Evolutionary conservation across 768 basidiomycete species (phyloP).

Genomic region (Imleria badia): DNA sequence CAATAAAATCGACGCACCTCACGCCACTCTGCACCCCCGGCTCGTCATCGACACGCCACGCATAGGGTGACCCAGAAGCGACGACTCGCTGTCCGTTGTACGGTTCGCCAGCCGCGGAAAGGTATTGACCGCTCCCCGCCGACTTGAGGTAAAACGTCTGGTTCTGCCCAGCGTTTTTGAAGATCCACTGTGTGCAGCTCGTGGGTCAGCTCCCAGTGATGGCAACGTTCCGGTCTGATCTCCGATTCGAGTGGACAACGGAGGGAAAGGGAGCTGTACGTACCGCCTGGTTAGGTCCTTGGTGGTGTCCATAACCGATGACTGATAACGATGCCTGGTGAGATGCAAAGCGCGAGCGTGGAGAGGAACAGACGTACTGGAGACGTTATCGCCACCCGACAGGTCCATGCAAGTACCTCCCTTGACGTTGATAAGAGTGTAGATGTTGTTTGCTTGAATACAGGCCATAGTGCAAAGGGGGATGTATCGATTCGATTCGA

Average conservation of each 20-base stretch:
- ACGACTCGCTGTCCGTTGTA: constrained; percentile 42
- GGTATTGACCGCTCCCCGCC: constrained; percentile 39
- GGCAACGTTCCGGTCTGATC: no score
- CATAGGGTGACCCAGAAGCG: constrained; percentile 34
- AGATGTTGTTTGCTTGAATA: constrained; percentile 38
- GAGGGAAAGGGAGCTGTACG: neutral
- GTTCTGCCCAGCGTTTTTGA: constrained; percentile 28
- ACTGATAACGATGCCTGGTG: constrained; percentile 34
- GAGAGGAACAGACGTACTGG: constrained; percentile 35
- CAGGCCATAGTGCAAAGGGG: constrained; percentile 15
- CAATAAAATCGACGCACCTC: constrained; percentile 36
- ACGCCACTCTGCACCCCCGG: constrained; percentile 34
- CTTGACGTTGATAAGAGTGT: constrained; percentile 51
- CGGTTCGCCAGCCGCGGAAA: constrained; percentile 33
- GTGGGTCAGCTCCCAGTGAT: no score
- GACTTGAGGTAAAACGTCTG: constrained; percentile 44
- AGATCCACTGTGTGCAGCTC: constrained; percentile 42
- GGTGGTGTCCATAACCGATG: constrained; percentile 46
- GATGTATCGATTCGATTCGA: neutral
- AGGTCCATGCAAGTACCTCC: constrained; percentile 54
- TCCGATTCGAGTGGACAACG: neutral
- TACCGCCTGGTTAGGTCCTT: constrained; percentile 51
- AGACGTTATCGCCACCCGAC: constrained; percentile 49
- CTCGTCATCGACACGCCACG: constrained; percentile 55
- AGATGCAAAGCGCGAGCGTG: neutral